Evolutionary conservation across 1,284 basidiomycete species (phyloP).

Genomic region (Salmacisia buchloeana): DNA sequence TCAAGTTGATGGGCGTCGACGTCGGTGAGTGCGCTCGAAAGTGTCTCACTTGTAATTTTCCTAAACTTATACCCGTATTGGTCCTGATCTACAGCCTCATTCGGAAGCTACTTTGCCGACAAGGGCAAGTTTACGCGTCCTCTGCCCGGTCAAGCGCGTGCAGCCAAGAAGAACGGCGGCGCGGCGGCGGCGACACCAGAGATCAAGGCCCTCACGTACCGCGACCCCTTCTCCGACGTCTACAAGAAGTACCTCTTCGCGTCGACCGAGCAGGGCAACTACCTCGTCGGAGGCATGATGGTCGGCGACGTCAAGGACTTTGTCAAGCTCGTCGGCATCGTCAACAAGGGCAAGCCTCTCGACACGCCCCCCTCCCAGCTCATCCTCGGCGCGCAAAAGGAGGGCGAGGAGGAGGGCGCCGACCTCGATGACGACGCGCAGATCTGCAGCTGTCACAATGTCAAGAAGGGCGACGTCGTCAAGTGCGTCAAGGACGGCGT

Average conservation of each 20-base stretch:
- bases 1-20: constrained; percentile 70
- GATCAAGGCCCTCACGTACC: constrained; percentile 64
- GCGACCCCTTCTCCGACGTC: constrained; percentile 62
- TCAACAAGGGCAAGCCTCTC: constrained; percentile 68
- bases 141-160: constrained; percentile 21
- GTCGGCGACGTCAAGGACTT: constrained; percentile 69
- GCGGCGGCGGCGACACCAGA: constrained; percentile 9
- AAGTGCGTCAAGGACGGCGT: constrained; percentile 59
- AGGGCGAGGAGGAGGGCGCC: constrained; percentile 60
- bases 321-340: constrained; percentile 65
- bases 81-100: too few species aligned
- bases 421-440: constrained; percentile 69
- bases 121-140: constrained; percentile 51
- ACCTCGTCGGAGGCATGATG: constrained; percentile 74
- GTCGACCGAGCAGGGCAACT: constrained; percentile 68
- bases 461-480: constrained; percentile 62
- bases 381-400: constrained; percentile 60
- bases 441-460: constrained; percentile 68
- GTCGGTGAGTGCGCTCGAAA: too few species aligned
- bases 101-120: constrained; percentile 71
- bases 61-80: too few species aligned
- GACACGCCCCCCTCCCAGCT: constrained; percentile 65
- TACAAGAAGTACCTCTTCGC: constrained; percentile 65
- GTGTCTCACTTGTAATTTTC: too few species aligned
- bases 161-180: constrained; percentile 23